These are phyloP conservation scores for Acacia crassicarpa DNA, from an alignment of 306 rosid species.

Conservation along the genomic window DNA sequence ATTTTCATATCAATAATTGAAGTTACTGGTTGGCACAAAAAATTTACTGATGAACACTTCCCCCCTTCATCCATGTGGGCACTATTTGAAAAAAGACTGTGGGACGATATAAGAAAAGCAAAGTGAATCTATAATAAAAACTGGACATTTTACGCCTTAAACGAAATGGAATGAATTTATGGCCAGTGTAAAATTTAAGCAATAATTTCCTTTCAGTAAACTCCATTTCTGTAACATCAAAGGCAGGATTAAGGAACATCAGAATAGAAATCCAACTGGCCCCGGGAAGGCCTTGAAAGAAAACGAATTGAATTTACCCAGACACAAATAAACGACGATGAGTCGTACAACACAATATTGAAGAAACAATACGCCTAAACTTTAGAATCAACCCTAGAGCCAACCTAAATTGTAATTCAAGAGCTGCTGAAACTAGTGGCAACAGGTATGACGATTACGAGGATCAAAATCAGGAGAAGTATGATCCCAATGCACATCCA, in stretches of 20 bases:
- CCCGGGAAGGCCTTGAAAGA: neutral
- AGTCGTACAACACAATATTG: neutral
- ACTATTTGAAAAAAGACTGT: neutral
- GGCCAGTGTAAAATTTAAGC: neutral
- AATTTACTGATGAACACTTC: neutral
- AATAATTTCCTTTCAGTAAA: neutral
- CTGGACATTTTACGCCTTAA: neutral
- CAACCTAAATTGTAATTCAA: slow-evolving; percentile 18
- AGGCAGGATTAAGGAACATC: neutral
- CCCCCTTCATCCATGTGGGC: neutral
- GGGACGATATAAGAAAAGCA: neutral
- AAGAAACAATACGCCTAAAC: neutral
- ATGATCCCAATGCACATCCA: slow-evolving; percentile 74
- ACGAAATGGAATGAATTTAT: neutral
- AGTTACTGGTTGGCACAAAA: neutral
- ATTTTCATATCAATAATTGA: neutral
- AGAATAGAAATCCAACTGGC: neutral
- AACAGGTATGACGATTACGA: slow-evolving; percentile 62
- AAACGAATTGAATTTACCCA: neutral
- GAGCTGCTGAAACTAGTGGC: slow-evolving; percentile 59
- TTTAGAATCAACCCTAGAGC: neutral
- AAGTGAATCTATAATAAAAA: neutral
- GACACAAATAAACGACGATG: slow-evolving; percentile 1
- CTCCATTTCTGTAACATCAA: neutral
- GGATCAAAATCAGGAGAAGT: slow-evolving; percentile 57